Percentiles rank a stretch among this genome's conserved stretches.
Evolutionary conservation across 306 rosid genomes (phyloP).

Genomic region (Lagenaria siceraria): DNA sequence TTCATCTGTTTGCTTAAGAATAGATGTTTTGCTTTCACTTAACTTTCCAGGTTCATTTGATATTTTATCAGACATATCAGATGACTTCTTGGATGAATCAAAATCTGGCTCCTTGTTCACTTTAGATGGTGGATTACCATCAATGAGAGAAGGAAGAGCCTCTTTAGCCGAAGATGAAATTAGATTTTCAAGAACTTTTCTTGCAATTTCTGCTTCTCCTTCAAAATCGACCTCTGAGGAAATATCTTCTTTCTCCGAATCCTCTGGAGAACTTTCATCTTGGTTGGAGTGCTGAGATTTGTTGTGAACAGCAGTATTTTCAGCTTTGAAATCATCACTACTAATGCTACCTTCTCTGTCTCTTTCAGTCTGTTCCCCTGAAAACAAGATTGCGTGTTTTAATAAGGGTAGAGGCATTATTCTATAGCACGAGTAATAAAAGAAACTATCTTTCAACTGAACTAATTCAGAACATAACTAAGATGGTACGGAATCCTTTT

Average conservation of each 20-base stretch:
- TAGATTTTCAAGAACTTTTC: conserved; percentile 60
- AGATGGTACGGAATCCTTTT: neutral
- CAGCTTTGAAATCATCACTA: conserved; percentile 37
- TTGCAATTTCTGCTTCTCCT: conserved; percentile 70
- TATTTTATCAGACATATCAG: conserved; percentile 16
- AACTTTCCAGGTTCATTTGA: conserved; percentile 20
- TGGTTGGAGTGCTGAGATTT: conserved; percentile 22
- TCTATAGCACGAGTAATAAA: neutral
- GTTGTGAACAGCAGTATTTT: conserved; percentile 12
- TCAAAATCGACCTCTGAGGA: conserved; percentile 58
- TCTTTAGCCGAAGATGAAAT: conserved; percentile 40
- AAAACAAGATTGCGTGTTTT: conserved; percentile 7
- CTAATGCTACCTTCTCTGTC: conserved; percentile 34
- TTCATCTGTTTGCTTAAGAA: conserved; percentile 35
- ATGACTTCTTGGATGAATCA: conserved; percentile 20
- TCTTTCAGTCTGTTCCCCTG: conserved; percentile 34
- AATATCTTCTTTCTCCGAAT: conserved; percentile 25
- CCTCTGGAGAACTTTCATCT: conserved; percentile 26
- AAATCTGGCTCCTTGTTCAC: conserved; percentile 23
- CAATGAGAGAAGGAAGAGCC: conserved; percentile 23
- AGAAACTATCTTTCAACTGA: neutral
- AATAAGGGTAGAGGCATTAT: neutral
- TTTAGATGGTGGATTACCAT: conserved; percentile 18
- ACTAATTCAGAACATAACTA: neutral
- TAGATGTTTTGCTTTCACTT: conserved; percentile 17